These are phyloP conservation scores for Verticillium zaregamsianum DNA, from an alignment of 2,329 filamentous ascomycete species.

Conservation along the genomic window DNA sequence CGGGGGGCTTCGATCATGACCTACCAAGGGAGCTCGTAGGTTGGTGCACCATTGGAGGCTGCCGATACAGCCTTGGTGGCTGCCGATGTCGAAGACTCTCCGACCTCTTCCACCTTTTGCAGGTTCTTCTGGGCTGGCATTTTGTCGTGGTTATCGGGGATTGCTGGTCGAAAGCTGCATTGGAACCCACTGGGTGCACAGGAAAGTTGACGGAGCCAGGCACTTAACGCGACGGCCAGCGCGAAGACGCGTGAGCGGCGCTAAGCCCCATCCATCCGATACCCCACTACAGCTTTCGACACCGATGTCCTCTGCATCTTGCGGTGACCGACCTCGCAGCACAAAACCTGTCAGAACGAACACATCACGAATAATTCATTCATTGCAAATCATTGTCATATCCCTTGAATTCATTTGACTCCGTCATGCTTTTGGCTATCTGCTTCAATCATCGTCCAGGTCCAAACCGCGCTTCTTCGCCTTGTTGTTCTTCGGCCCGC, in stretches of 20 bases:
- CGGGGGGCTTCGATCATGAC: slow-evolving; percentile 9
- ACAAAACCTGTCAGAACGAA: neutral
- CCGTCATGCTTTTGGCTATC: neutral
- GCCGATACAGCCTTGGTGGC: slow-evolving; percentile 51
- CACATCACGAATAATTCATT: neutral
- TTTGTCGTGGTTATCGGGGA: neutral
- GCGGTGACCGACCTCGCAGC: neutral
- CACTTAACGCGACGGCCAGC: slow-evolving; percentile 12
- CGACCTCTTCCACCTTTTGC: slow-evolving; percentile 44
- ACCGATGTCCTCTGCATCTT: neutral
- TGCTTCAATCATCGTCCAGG: slow-evolving; percentile 26
- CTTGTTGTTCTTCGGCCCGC: slow-evolving; percentile 58
- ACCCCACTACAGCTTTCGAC: neutral
- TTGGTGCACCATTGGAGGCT: slow-evolving; percentile 44
- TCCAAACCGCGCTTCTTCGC: slow-evolving; percentile 44
- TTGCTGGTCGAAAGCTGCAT: neutral
- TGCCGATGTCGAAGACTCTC: slow-evolving; percentile 58
- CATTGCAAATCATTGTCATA: neutral
- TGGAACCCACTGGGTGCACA: neutral
- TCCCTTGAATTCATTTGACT: neutral
- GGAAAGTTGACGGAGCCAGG: neutral
- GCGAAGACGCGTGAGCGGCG: slow-evolving; percentile 10
- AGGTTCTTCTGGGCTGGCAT: slow-evolving; percentile 37
- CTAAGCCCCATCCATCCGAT: neutral
- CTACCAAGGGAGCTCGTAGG: slow-evolving; percentile 79